phyloP scores from a whole-genome alignment of 2,329 filamentous ascomycete species.

The Lachnellula cervina region DNA sequence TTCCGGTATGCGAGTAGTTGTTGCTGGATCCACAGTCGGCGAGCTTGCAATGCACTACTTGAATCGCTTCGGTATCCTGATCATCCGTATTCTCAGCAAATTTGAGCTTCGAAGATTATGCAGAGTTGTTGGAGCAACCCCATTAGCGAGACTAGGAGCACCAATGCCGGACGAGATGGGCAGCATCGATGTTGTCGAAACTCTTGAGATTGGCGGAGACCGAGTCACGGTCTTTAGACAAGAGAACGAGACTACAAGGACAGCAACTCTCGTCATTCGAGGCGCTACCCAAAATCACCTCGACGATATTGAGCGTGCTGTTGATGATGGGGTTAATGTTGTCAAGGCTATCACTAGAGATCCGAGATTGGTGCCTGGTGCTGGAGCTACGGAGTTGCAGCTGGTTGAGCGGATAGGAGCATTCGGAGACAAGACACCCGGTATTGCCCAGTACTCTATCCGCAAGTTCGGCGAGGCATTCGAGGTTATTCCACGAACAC shows the following conservation, averaged over 20 bases:
- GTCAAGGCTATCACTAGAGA: slow-evolving; percentile 98
- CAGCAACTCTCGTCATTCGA: slow-evolving; percentile 87
- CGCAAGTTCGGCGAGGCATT: slow-evolving; percentile 97
- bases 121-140: slow-evolving; percentile 92
- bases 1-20: slow-evolving; percentile 83
- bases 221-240: slow-evolving; percentile 97
- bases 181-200: slow-evolving; percentile 89
- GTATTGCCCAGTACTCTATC: slow-evolving; percentile 92
- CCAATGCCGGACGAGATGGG: slow-evolving; percentile 99
- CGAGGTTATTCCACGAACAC: slow-evolving; percentile 88
- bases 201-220: slow-evolving; percentile 94
- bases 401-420: slow-evolving; percentile 87
- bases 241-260: slow-evolving; percentile 87
- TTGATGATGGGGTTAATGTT: slow-evolving; percentile 97
- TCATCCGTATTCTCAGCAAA: slow-evolving; percentile 96
- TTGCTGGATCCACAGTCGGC: slow-evolving; percentile 89
- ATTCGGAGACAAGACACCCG: slow-evolving; percentile 86
- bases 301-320: slow-evolving; percentile 92
- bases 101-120: slow-evolving; percentile 94
- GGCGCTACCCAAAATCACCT: slow-evolving; percentile 98
- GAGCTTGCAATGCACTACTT: slow-evolving; percentile 97
- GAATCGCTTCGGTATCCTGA: slow-evolving; percentile 92
- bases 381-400: slow-evolving; percentile 91
- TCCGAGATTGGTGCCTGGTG: slow-evolving; percentile 83
- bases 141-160: slow-evolving; percentile 89